Conservation (phyloP, 2,329 filamentous ascomycete genomes). For the Gliomastix tumulicola region DNA sequence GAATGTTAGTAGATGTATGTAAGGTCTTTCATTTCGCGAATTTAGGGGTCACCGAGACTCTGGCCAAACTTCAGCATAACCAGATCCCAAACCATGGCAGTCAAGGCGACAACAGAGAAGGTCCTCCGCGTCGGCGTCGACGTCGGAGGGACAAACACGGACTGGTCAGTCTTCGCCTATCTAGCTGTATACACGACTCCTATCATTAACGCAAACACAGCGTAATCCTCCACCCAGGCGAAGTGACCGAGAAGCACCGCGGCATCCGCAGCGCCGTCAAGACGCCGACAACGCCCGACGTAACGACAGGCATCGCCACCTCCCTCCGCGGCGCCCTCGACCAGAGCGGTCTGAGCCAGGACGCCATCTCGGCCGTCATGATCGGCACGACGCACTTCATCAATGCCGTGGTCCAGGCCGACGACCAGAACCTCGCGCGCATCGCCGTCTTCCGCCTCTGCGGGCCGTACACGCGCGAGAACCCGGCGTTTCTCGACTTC, state of each 20-base stretch:
- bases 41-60: too few species aligned
- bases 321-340: conserved; percentile 35
- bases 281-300: conserved; percentile 40
- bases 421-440: conserved; percentile 30
- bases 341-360: conserved; percentile 25
- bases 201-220: too few species aligned
- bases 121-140: conserved; percentile 37
- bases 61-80: too few species aligned
- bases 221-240: too few species aligned
- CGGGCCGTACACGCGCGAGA: conserved; percentile 33
- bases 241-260: too few species aligned
- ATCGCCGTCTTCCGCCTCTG: conserved; percentile 39
- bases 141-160: conserved; percentile 32
- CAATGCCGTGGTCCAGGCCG: conserved; percentile 39
- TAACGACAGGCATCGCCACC: conserved; percentile 38
- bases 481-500: conserved; percentile 39
- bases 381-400: conserved; percentile 45
- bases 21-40: too few species aligned
- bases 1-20: too few species aligned
- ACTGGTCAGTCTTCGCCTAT: too few species aligned
- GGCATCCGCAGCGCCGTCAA: conserved; percentile 40
- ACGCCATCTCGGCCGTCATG: conserved; percentile 35
- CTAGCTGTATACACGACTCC: too few species aligned
- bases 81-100: too few species aligned
- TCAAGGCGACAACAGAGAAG: too few species aligned